Conservation (phyloP, 1,284 basidiomycete genomes). For the Naganishia albida region DNA sequence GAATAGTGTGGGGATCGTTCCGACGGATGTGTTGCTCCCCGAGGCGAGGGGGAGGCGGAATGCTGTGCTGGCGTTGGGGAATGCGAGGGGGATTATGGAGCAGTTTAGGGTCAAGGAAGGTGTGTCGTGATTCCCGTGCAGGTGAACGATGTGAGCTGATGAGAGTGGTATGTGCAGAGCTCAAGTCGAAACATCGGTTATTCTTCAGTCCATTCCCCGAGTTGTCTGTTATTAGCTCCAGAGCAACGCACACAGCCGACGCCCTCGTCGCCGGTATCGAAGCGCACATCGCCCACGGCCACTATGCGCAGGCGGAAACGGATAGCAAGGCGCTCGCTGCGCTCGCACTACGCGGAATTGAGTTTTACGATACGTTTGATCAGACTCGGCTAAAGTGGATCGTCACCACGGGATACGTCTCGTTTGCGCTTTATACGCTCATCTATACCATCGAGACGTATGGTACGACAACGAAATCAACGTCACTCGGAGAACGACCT, state of each 20-base stretch:
- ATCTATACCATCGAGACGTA: conserved; percentile 41
- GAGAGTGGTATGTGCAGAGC: not conserved
- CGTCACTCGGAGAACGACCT: not conserved
- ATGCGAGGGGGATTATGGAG: conserved; percentile 74
- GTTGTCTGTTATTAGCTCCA: conserved; percentile 9
- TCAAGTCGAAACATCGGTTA: conserved; percentile 17
- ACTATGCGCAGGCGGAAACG: conserved; percentile 61
- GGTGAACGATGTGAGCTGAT: not conserved
- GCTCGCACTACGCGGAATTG: conserved; percentile 65
- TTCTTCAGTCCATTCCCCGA: conserved; percentile 24
- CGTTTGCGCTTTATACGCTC: conserved; percentile 62
- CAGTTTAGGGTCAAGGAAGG: conserved; percentile 79
- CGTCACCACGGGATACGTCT: conserved; percentile 71
- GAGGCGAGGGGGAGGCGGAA: conserved; percentile 45
- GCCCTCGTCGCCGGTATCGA: not conserved
- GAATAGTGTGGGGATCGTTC: conserved; percentile 69
- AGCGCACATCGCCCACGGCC: conserved; percentile 36
- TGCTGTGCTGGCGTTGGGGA: conserved; percentile 67
- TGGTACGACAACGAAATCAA: not conserved
- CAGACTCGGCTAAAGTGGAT: conserved; percentile 69
- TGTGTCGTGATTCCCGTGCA: conserved; percentile 46
- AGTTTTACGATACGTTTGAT: conserved; percentile 84
- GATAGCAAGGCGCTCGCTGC: conserved; percentile 63
- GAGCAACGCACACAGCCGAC: not conserved
- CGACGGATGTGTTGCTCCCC: conserved; percentile 55